A percentile compares a stretch with the other conserved stretches of the same genome.
Conservation (phyloP, 2,329 filamentous ascomycete genomes). For the Fusarium dimerum region DNA sequence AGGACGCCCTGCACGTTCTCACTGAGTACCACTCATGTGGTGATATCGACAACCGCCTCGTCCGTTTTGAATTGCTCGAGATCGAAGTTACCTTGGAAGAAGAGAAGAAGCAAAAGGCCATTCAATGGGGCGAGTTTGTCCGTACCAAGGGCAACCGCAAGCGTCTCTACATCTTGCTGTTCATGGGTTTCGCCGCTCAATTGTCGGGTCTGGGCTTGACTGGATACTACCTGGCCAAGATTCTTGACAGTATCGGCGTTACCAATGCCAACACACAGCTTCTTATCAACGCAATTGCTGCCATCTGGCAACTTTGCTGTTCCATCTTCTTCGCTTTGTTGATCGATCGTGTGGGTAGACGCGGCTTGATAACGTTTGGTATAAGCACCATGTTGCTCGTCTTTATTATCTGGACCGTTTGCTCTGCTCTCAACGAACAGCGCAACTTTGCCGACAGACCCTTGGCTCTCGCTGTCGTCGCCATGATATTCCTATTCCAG, state of each 20-base stretch:
- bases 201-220: conserved; percentile 34
- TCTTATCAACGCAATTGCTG: conserved; percentile 31
- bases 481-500: conserved; percentile 31
- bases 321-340: conserved; percentile 38
- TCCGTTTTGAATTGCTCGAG: conserved; percentile 23
- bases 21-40: conserved; percentile 26
- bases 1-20: conserved; percentile 21
- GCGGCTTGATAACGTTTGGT: conserved; percentile 41
- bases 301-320: conserved; percentile 39
- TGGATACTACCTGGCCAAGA: conserved; percentile 41
- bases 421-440: conserved; percentile 37
- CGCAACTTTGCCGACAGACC: conserved; percentile 23
- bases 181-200: conserved; percentile 33
- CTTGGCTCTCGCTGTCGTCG: conserved; percentile 47
- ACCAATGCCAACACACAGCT: conserved; percentile 33
- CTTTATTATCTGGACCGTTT: conserved; percentile 43
- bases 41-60: conserved; percentile 13
- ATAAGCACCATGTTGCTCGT: conserved; percentile 37
- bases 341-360: conserved; percentile 42
- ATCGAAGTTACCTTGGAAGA: conserved; percentile 24
- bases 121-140: conserved; percentile 20
- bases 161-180: conserved; percentile 32
- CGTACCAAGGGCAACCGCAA: conserved; percentile 32
- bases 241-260: conserved; percentile 42
- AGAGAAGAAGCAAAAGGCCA: conserved; percentile 27